Evolutionary conservation across 768 basidiomycete species (phyloP).

Genomic region (Hydnomerulius pinastri): DNA sequence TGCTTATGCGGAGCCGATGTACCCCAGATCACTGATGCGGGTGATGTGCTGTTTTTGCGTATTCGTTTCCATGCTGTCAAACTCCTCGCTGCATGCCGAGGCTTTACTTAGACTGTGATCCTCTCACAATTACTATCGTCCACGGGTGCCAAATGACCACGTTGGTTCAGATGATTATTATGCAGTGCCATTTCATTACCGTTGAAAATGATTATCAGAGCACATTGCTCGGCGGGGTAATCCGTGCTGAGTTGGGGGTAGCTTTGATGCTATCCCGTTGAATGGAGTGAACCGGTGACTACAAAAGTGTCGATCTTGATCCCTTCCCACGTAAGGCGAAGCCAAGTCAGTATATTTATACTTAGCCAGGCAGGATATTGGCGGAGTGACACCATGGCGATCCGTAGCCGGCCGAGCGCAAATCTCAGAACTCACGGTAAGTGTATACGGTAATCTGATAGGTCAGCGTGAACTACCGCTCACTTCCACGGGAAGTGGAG

Average conservation of each 20-base stretch:
- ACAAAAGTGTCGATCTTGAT: conserved; percentile 11
- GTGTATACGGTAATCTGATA: too few relatives aligned
- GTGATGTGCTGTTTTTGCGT: not conserved
- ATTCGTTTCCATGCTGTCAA: conserved; percentile 1
- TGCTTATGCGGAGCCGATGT: conserved; percentile 5
- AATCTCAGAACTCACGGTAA: conserved; percentile 13
- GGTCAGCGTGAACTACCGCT: not conserved
- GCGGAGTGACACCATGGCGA: conserved; percentile 17
- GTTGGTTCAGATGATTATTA: too few relatives aligned
- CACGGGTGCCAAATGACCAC: too few relatives aligned
- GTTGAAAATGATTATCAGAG: not conserved
- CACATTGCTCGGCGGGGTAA: too few relatives aligned
- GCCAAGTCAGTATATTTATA: conserved; percentile 2
- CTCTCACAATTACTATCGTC: too few relatives aligned
- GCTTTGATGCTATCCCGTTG: too few relatives aligned
- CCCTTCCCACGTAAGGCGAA: conserved; percentile 2
- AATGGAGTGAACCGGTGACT: not conserved
- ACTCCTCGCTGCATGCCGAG: not conserved
- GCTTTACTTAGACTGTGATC: not conserved
- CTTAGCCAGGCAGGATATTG: conserved; percentile 1
- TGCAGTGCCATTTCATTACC: not conserved
- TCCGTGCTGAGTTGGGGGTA: too few relatives aligned
- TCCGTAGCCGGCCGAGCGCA: conserved; percentile 25
- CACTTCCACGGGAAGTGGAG: not conserved
- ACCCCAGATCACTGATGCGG: conserved; percentile 3